Conservation (phyloP, 2,329 filamentous ascomycete genomes). For the Mollisiaceae sp. region DNA sequence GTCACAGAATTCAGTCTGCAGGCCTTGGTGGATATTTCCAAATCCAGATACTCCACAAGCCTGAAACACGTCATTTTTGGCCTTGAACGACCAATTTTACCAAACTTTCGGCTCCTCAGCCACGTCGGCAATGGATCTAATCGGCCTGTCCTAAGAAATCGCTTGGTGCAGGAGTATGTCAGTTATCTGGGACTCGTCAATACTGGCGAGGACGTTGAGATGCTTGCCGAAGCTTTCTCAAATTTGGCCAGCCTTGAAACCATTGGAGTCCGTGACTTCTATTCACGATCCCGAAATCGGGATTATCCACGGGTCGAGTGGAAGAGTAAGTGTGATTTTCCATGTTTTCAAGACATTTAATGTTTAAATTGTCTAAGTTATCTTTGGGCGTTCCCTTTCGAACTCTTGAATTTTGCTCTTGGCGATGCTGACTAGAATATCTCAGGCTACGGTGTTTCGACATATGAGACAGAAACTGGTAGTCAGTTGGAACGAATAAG, state of each 20-base stretch:
- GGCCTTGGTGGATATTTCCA: conserved; percentile 47
- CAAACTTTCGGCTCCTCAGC: conserved; percentile 34
- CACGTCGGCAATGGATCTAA: neutral
- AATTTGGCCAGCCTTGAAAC: conserved; percentile 60
- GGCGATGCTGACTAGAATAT: neutral
- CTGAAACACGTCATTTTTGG: conserved; percentile 58
- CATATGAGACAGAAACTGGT: conserved; percentile 46
- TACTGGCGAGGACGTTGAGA: conserved; percentile 54
- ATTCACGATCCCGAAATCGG: conserved; percentile 53
- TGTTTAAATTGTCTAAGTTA: no score
- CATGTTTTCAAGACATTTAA: neutral
- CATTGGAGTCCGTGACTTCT: conserved; percentile 64
- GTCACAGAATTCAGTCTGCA: conserved; percentile 61
- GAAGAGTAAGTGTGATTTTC: conserved; percentile 40
- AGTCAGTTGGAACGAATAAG: conserved; percentile 10
- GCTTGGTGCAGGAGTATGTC: conserved; percentile 9
- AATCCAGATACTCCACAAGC: conserved; percentile 43
- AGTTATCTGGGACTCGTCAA: conserved; percentile 36
- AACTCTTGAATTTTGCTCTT: neutral
- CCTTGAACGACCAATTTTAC: conserved; percentile 43
- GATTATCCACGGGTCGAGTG: conserved; percentile 52
- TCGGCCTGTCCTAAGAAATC: neutral
- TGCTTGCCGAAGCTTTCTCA: conserved; percentile 62
- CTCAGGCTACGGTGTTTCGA: conserved; percentile 52
- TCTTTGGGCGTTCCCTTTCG: neutral